These are phyloP conservation scores for Calonectria henricotiae DNA, from an alignment of 2,329 filamentous ascomycete genomes.

Conservation along the genomic window DNA sequence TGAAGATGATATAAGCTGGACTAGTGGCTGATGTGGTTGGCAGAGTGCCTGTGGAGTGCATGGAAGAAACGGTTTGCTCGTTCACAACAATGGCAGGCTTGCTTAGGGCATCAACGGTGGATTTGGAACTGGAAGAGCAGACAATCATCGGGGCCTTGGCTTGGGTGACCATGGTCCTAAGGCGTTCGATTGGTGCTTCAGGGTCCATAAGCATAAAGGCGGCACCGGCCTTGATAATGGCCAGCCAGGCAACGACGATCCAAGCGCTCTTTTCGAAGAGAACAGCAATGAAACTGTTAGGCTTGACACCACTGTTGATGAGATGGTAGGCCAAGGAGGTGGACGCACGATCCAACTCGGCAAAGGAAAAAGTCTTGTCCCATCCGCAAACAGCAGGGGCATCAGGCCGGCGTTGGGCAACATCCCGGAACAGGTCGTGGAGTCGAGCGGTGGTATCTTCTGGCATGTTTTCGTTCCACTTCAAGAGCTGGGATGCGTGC, in stretches of 20 bases:
- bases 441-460: conserved; percentile 1
- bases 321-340: conserved; percentile 1
- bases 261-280: conserved; percentile 20
- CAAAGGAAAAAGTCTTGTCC: conserved; percentile 13
- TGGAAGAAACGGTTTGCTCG: neutral
- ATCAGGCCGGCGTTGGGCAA: neutral
- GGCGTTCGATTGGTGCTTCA: conserved; percentile 13
- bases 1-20: neutral
- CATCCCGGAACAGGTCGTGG: conserved; percentile 1
- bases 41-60: neutral
- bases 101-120: neutral
- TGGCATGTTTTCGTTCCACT: conserved; percentile 8
- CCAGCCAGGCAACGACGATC: conserved; percentile 15
- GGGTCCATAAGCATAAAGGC: conserved; percentile 20
- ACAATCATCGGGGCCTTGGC: conserved; percentile 1
- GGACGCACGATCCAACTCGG: neutral
- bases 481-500: conserved; percentile 1
- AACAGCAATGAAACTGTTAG: conserved; percentile 50
- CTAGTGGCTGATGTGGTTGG: neutral
- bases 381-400: conserved; percentile 7
- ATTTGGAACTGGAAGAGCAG: neutral
- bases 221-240: conserved; percentile 1
- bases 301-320: conserved; percentile 8
- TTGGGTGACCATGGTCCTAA: neutral
- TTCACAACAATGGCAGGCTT: conserved; percentile 3